Evolutionary conservation across 805 yeast species (phyloP), one percentile per base, ranked within the genome.

Genomic region (Candida piceae): DNA sequence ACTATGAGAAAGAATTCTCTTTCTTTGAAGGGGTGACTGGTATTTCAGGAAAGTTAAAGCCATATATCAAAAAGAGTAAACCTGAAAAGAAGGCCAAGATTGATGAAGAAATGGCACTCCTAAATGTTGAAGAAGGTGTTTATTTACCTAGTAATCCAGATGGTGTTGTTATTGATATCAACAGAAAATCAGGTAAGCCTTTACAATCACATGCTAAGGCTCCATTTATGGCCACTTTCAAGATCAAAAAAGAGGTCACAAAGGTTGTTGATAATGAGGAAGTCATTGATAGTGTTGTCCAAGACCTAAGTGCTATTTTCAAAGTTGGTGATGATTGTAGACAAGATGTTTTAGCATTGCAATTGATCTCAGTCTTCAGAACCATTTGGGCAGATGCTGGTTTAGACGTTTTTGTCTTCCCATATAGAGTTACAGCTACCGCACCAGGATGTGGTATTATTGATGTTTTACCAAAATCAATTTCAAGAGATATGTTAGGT

Each of bases 371-470:
- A 4, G 80, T 93, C 25, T 93, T 94, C 70, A 74, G 95, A 51
- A 79, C 90, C 30, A 85, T 93, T 35, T 93, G 96, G 94, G 76
- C 78, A 44, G 74, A 77, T 45, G 78, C 84, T 10, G 97, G 97
- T 1, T 68, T 93, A 44, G 97, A 93, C 58, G 74, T 90, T 29
- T 93, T 71, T 60, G 94, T 93, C 18, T 94, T 77, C 64, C 98
- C 99, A 1, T 76, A 93, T 62, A 68, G 97, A 47, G 98, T 93
- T 18, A 89, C 96, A 0, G 98, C 99, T 1, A 93, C 99, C 8
- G 96, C 96, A 3, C 97, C 98, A 1, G 98, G 99, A 0, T 89
- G 97, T 67, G 99, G 99, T 62, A 95, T 93, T 30, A 93, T 93
- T 65, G 99, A 94, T 58, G 98, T 94, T 22, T 71, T 93, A 47